phyloP scores from a whole-genome alignment of 768 basidiomycete species.

The Amanita rubescens region DNA sequence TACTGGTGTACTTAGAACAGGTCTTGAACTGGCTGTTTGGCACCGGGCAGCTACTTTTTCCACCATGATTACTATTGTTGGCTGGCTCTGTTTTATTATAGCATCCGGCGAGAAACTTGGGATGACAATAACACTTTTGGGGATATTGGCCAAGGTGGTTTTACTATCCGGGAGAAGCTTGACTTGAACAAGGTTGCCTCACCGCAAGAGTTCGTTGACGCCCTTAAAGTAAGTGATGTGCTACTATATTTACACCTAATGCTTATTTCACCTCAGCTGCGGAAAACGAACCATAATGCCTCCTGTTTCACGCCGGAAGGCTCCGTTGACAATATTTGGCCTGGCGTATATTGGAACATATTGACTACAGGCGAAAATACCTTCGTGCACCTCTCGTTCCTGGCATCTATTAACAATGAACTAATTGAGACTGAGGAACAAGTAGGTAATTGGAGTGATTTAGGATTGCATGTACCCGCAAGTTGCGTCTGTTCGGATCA shows the following conservation, averaged over 20 bases:
- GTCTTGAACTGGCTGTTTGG: no score
- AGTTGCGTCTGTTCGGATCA: no score
- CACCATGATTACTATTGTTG: no score
- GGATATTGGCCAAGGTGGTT: no score
- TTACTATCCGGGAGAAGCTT: constrained; percentile 76
- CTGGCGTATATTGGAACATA: constrained; percentile 82
- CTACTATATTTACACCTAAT: constrained; percentile 1
- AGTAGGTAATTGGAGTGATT: no score
- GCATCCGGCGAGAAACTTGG: no score
- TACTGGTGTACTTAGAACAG: no score
- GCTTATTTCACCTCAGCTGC: constrained; percentile 50
- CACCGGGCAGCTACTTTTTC: no score
- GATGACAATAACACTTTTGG: no score
- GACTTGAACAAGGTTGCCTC: constrained; percentile 81
- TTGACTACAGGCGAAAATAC: constrained; percentile 94
- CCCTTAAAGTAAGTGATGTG: constrained; percentile 46
- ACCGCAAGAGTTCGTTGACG: constrained; percentile 83
- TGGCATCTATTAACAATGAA: no score
- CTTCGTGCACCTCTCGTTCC: constrained; percentile 29
- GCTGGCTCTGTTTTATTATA: no score
- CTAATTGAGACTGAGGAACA: no score
- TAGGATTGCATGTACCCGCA: constrained; percentile 3
- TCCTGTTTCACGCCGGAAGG: constrained; percentile 80
- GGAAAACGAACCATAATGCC: constrained; percentile 95
- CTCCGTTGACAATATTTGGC: constrained; percentile 87